Evolutionary conservation across 179 eudicot species (phyloP).

Genomic region (Nepenthes alata): DNA sequence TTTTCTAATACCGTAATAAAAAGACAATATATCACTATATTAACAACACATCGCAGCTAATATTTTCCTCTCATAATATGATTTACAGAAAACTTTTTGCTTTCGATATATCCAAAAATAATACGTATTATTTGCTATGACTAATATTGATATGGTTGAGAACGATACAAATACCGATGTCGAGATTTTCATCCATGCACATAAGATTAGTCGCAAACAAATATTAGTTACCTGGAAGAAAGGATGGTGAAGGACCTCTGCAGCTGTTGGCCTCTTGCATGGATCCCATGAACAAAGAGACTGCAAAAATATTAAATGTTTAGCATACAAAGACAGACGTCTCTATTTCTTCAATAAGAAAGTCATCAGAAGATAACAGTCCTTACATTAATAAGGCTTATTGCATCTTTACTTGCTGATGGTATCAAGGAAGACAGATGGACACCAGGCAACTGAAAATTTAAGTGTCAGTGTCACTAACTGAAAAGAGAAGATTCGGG

Average conservation of each 20-base stretch:
- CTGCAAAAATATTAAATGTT: conserved; percentile 14
- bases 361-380: background rate
- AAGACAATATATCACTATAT: too few species aligned
- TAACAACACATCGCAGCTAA: too few species aligned
- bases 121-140: too few species aligned
- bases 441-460: conserved; percentile 53
- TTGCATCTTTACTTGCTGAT: conserved; percentile 72
- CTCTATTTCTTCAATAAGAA: background rate
- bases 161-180: too few species aligned
- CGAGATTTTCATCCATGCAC: too few species aligned
- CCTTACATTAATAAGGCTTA: conserved; percentile 57
- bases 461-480: background rate
- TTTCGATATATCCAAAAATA: too few species aligned
- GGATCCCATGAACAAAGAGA: conserved; percentile 96
- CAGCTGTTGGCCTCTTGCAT: conserved; percentile 82
- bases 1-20: too few species aligned
- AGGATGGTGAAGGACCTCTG: conserved; percentile 80
- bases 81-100: too few species aligned
- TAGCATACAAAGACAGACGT: background rate
- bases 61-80: too few species aligned
- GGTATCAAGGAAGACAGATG: conserved; percentile 59
- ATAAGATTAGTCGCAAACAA: background rate
- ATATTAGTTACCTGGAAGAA: conserved; percentile 53
- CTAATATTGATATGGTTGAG: too few species aligned
- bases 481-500: background rate